Conservation (phyloP, 495 filamentous ascomycete genomes). For the Hypoxylon crocopeplum region DNA sequence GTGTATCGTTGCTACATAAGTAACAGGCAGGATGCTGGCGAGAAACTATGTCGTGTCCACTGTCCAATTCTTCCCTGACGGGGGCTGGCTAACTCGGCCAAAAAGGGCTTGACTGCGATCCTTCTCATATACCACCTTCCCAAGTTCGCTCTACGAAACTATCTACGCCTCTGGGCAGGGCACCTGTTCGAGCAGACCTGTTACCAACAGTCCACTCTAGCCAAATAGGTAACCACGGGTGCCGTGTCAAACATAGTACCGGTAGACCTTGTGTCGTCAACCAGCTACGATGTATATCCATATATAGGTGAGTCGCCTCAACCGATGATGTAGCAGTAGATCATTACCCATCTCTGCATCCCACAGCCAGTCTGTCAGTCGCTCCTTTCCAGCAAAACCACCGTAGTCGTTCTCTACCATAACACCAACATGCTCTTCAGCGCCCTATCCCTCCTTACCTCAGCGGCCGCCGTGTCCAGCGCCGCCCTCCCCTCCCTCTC, state of each 20-base stretch:
- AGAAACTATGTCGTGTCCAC: too few relatives aligned
- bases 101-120: constrained; percentile 1
- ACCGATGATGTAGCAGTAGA: neutral
- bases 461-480: constrained; percentile 19
- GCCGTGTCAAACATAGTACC: neutral
- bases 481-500: constrained; percentile 7
- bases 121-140: constrained; percentile 22
- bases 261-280: too few relatives aligned
- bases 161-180: neutral
- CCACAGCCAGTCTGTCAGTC: constrained; percentile 15
- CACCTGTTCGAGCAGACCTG: neutral
- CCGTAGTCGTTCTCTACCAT: neutral
- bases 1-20: neutral
- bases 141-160: constrained; percentile 5
- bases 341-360: constrained; percentile 1
- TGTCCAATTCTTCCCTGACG: neutral
- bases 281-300: neutral
- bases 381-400: constrained; percentile 6
- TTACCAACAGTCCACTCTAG: neutral
- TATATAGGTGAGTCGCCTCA: constrained; percentile 12
- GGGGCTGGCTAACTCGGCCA: neutral
- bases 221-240: neutral
- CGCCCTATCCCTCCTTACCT: constrained; percentile 19
- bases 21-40: neutral
- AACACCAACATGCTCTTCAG: constrained; percentile 26